phyloP scores from a whole-genome alignment of 768 basidiomycete species.

The Phlebiopsis flavidoalba region DNA sequence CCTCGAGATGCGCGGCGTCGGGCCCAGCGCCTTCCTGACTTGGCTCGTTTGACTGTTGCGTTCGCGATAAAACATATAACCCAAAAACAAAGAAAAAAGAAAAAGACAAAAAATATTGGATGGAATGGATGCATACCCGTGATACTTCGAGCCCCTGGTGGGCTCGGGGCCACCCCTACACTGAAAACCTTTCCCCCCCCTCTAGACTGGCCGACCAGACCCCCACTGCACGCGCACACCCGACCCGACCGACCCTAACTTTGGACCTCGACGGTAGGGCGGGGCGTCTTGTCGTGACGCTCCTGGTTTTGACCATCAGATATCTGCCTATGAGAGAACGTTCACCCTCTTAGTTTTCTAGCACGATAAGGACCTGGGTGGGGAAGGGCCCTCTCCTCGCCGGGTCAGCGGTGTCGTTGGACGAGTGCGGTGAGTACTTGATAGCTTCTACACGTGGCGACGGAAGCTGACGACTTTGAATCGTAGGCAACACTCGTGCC shows the following conservation, averaged over 20 bases:
- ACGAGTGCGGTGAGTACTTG: not conserved
- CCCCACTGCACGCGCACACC: not conserved
- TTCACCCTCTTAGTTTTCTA: no score
- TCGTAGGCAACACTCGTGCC: not conserved
- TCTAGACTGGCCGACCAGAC: not conserved
- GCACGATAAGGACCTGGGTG: not conserved
- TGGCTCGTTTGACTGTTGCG: no score
- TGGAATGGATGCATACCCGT: no score
- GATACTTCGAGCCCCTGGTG: not conserved
- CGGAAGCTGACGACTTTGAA: not conserved
- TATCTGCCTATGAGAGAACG: no score
- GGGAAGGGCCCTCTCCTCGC: not conserved
- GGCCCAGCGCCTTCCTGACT: no score
- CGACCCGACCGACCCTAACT: not conserved
- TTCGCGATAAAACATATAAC: no score
- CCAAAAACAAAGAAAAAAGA: no score
- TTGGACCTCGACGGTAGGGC: not conserved
- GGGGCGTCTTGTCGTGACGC: no score
- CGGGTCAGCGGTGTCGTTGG: not conserved
- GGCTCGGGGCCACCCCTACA: not conserved
- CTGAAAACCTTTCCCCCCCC: not conserved
- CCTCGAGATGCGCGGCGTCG: no score
- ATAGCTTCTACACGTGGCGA: not conserved
- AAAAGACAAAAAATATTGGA: no score
- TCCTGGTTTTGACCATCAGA: no score